Evolutionary conservation across 1,139 yeast species (phyloP), one percentile per base, ranked within the genome.

Genomic region (Protomyces lactucae-debilis): DNA sequence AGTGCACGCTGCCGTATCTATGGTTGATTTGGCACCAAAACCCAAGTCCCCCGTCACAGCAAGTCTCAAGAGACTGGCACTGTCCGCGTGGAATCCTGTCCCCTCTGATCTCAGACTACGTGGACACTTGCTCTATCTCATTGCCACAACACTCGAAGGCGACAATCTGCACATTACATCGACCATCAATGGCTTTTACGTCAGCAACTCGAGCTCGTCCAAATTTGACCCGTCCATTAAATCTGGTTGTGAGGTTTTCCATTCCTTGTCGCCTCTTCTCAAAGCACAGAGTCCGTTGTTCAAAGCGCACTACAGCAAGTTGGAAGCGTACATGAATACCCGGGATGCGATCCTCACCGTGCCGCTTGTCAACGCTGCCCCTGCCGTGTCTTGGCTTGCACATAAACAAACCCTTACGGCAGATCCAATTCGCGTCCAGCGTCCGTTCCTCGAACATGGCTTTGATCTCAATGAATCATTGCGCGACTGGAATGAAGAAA

Each of bases 41-140:
- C 70, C 70, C 32, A 59, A 72, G 14, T 65, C 69, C 61, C 66
- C 69, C 40, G 36, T 64, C 64, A 60, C 57, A 48, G 65, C 56
- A 63, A 64, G 57, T 66, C 68, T 45, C 55, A 82, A 80, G 68
- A 80, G 86, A 0, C 77, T 87, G 61, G 77, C 80, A 64, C 74
- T 90, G 59, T 88, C 97, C n/a, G 84, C 84, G 66, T 92, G 97
- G 95, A 86, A 89, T 68, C 95, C 96, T 12, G 90, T 87, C 21
- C 91, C 96, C n/a, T 79, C 85, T 5, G 78, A 81, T 56, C 75
- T 77, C 36, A 85, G 82, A 72, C 77, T 78, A 66, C 83, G 81
- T 72, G 99, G 98, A 35, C 96, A 92, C 73, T 79, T 92, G 72
- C 78, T 87, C 67, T 93, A 93, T 75, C 79, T 93, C 71, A 83